These are phyloP conservation scores for Pythium aphanidermatum DNA, from an alignment of 352 stramenopile genomes.

Conservation along the genomic window DNA sequence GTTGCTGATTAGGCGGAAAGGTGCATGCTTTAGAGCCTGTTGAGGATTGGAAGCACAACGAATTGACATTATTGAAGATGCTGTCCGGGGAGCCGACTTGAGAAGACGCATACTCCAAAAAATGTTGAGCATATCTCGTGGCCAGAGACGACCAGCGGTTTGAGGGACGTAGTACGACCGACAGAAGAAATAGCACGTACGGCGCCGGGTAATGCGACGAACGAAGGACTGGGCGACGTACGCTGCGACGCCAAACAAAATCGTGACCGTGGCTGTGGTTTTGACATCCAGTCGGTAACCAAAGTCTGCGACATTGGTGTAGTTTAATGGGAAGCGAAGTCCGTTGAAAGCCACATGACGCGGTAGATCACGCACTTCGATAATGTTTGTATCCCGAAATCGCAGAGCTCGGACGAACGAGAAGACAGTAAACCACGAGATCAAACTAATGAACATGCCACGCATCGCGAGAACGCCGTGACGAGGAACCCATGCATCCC, in stretches of 20 bases:
- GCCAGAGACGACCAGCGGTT: constrained; percentile 21
- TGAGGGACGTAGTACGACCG: constrained; percentile 17
- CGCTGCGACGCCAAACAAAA: background rate
- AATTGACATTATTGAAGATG: background rate
- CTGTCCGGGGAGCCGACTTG: background rate
- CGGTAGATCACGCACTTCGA: background rate
- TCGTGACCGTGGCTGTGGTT: no score
- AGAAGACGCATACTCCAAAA: constrained; percentile 4
- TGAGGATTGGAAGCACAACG: no score
- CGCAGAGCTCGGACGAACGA: constrained; percentile 1
- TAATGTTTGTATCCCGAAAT: constrained; percentile 14
- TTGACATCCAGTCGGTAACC: constrained; percentile 10
- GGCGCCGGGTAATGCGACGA: background rate
- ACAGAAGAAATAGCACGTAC: constrained; percentile 2
- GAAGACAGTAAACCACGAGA: constrained; percentile 15
- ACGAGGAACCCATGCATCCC: background rate
- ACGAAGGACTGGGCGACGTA: background rate
- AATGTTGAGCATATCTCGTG: background rate
- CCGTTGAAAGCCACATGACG: background rate
- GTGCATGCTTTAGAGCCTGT: no score
- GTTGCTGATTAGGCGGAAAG: no score
- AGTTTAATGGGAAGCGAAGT: background rate
- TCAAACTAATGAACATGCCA: constrained; percentile 1
- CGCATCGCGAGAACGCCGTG: constrained; percentile 10
- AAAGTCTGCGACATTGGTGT: constrained; percentile 1